phyloP scores from a whole-genome alignment of 257 asterid species.

The Echites panduratus region DNA sequence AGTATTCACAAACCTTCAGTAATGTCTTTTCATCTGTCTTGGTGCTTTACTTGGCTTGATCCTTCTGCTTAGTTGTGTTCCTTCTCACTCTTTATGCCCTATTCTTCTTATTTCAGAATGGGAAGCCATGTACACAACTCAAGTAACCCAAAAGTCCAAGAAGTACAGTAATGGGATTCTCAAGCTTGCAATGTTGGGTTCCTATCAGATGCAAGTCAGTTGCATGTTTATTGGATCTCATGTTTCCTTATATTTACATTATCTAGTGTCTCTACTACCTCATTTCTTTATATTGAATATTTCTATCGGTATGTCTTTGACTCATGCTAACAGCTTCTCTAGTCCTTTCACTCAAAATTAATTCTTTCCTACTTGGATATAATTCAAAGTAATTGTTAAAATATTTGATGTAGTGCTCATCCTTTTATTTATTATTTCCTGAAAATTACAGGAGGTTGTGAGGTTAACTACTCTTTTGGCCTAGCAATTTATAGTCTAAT shows the following conservation, averaged over 20 bases:
- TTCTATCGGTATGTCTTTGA: too few relatives aligned
- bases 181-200: constrained; percentile 23
- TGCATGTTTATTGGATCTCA: background rate
- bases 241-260: background rate
- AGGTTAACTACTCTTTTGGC: too few relatives aligned
- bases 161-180: constrained; percentile 27
- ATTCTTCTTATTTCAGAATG: constrained; percentile 22
- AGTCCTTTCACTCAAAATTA: background rate
- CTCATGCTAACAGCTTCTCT: background rate
- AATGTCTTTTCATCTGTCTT: background rate
- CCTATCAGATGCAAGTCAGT: constrained; percentile 25
- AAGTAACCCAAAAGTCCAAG: constrained; percentile 23
- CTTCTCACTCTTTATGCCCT: background rate
- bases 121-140: constrained; percentile 31
- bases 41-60: background rate
- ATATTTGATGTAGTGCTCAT: background rate
- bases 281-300: background rate
- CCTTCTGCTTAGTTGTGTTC: background rate
- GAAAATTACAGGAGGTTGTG: background rate
- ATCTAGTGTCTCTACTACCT: background rate
- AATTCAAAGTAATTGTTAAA: background rate
- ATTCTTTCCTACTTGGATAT: background rate
- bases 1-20: background rate
- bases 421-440: background rate
- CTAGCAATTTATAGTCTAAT: background rate